Conservation (phyloP, 1,284 basidiomycete genomes). For the Ustilago tritici region DNA sequence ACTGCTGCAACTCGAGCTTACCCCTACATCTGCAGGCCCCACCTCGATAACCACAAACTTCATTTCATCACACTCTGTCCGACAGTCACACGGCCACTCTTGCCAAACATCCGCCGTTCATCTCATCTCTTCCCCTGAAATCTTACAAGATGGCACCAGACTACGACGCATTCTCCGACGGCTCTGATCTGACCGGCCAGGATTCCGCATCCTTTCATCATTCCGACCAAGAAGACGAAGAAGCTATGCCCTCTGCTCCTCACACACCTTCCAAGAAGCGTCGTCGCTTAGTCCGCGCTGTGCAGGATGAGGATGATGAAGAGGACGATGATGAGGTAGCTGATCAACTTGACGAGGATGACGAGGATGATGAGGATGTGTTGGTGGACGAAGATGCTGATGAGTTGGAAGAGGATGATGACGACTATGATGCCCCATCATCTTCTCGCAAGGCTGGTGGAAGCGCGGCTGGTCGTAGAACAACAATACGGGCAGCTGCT, state of each 20-base stretch:
- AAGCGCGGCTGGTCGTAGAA: neutral
- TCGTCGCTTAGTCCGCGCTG: slow-evolving; percentile 17
- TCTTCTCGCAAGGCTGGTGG: slow-evolving; percentile 10
- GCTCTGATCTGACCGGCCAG: slow-evolving; percentile 42
- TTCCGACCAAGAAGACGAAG: slow-evolving; percentile 17
- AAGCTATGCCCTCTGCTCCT: slow-evolving; percentile 25
- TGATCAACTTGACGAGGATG: slow-evolving; percentile 35
- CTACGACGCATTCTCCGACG: slow-evolving; percentile 46
- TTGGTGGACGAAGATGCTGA: slow-evolving; percentile 62
- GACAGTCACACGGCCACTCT: neutral
- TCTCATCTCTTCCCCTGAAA: neutral
- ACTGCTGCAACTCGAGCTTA: neutral
- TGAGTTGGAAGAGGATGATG: slow-evolving; percentile 62
- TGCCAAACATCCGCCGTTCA: neutral
- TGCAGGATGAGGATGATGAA: slow-evolving; percentile 33
- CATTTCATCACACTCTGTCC: neutral
- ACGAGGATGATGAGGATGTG: slow-evolving; percentile 55
- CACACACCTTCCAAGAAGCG: slow-evolving; percentile 44
- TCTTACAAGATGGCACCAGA: slow-evolving; percentile 19
- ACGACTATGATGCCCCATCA: slow-evolving; percentile 54
- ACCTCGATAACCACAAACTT: neutral
- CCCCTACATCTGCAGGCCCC: neutral
- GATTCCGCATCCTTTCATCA: slow-evolving; percentile 12
- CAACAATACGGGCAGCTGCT: neutral
- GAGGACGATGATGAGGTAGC: slow-evolving; percentile 37